Evolutionary conservation across 1,284 basidiomycete species (phyloP).

Genomic region (Leccinum fallax): DNA sequence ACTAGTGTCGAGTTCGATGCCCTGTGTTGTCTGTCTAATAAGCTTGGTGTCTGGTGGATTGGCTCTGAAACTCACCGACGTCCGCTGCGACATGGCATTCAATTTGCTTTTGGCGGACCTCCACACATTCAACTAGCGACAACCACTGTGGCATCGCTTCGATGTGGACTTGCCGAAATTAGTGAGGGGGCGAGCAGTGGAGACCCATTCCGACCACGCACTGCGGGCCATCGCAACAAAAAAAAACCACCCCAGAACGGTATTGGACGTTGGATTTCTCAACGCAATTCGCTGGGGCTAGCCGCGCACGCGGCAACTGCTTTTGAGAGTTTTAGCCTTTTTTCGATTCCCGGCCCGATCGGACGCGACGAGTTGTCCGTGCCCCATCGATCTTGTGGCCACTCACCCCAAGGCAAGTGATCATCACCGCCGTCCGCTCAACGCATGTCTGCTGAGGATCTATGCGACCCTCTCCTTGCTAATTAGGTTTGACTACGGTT

Average conservation of each 20-base stretch:
- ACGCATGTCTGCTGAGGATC: background rate
- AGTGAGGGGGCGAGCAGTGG: background rate
- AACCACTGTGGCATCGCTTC: background rate
- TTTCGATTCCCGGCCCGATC: conserved; percentile 8
- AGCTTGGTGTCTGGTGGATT: conserved; percentile 5
- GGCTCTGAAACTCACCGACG: background rate
- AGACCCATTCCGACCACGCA: background rate
- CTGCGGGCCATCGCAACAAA: background rate
- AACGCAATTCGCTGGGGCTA: conserved; percentile 1
- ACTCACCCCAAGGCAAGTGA: conserved; percentile 2
- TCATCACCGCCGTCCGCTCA: background rate
- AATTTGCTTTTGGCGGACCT: conserved; percentile 4
- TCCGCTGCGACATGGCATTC: background rate
- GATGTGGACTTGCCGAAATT: background rate
- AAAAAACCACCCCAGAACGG: conserved; percentile 3
- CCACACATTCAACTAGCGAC: background rate
- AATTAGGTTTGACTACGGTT: background rate
- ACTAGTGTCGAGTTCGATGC: conserved; percentile 11
- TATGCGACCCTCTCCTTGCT: background rate
- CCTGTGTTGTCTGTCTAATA: background rate
- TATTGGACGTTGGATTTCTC: background rate
- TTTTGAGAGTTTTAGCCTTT: conserved; percentile 26
- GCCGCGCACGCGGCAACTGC: conserved; percentile 13
- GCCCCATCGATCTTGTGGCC: background rate
- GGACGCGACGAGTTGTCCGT: background rate